Evolutionary conservation across 2,329 filamentous ascomycete genomes (phyloP), one percentile per base, ranked within the genome.

Genomic region (Ophiobolus disseminans): DNA sequence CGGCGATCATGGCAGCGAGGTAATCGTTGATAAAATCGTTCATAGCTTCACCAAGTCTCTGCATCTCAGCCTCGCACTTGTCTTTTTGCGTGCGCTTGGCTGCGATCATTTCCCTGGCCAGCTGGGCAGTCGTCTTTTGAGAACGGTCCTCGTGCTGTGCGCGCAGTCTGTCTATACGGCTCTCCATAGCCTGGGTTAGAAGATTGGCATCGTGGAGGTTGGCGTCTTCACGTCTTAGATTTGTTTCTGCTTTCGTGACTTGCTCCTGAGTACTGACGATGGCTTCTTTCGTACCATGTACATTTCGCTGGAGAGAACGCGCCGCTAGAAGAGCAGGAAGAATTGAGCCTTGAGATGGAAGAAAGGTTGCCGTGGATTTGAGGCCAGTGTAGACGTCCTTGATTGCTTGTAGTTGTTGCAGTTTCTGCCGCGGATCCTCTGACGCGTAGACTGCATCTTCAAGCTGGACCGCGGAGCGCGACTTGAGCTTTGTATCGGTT

Each of bases 1-100:
- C 89, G 5, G 90, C 90, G 34, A 96, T 78, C 84, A 93, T 89
- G 3, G 82, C 75, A 1, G 88, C 88, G 1, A 96, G 79, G 31
- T 84, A 81, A 34, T 84, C 76, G 53, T 89, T 83, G 48, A 93
- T 86, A 64, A 95, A 95, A 13, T 75, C 76, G 55, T 87, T 83
- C 45, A 95, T 79, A 0, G 83, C 79, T 48, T 80, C 81, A 45
- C 88, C 82, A 13, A 94, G 76, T 32, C 75, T 78, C 1, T 78
- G 76, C 1, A 86, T 87, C 56, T 87, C 82, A 41, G 70, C 76
- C 47, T 87, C 82, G 62, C 90, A 87, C 31, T 74, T 68, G 40
- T 76, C 76, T 65, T 85, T 86, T 63, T 83, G 83, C 36, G 77
- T 73, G 56, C 78, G 80, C 54, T 91, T 79, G 51, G 85, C 80